phyloP scores from a whole-genome alignment of 1,284 basidiomycete species.

The Melampsora americana region DNA sequence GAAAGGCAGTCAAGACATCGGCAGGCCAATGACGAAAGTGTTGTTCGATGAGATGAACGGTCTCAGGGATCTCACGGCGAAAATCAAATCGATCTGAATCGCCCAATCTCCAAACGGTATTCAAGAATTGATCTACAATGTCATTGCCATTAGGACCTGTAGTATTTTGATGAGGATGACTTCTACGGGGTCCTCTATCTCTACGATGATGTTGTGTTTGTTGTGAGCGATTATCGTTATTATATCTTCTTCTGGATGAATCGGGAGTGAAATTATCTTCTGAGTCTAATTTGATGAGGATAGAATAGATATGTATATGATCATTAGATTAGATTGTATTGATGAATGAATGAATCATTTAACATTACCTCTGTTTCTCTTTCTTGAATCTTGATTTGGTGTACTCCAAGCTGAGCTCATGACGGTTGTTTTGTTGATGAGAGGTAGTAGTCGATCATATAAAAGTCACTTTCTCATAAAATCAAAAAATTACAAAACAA shows the following conservation, averaged over 20 bases:
- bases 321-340: too few relatives aligned
- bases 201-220: not conserved
- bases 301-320: too few relatives aligned
- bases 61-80: slow-evolving; percentile 45
- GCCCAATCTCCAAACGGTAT: slow-evolving; percentile 30
- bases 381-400: too few relatives aligned
- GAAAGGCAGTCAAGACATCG: slow-evolving; percentile 47
- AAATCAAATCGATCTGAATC: slow-evolving; percentile 47
- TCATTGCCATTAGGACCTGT: not conserved
- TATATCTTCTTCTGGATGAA: not conserved
- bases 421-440: too few relatives aligned
- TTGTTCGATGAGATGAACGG: slow-evolving; percentile 43
- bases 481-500: too few relatives aligned
- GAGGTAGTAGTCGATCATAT: too few relatives aligned
- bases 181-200: not conserved
- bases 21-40: slow-evolving; percentile 46
- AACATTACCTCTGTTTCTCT: too few relatives aligned
- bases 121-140: slow-evolving; percentile 30
- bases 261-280: not conserved
- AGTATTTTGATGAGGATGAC: not conserved
- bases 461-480: too few relatives aligned
- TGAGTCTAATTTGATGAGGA: too few relatives aligned
- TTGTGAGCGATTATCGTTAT: not conserved
- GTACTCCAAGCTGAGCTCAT: too few relatives aligned
- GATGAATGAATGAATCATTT: too few relatives aligned